Conservation (phyloP, 1,139 yeast genomes). For the Scheffersomyces stambukii region DNA sequence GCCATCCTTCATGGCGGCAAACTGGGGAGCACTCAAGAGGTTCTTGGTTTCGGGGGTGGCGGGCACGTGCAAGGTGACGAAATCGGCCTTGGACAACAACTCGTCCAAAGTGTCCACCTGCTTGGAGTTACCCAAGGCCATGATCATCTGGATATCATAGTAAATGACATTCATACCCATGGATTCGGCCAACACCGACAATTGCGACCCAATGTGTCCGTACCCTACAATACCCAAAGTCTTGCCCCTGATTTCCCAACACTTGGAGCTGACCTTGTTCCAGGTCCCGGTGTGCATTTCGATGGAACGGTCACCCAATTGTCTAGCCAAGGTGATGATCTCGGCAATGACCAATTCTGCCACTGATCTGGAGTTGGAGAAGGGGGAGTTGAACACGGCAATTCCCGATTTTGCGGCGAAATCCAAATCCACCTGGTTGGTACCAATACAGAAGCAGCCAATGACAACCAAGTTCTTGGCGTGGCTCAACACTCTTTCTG, state of each 20-base stretch:
- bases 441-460: slow-evolving; percentile 99
- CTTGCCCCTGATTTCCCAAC: slow-evolving; percentile 99
- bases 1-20: slow-evolving; percentile 96
- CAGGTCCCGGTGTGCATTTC: slow-evolving; percentile 97
- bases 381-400: slow-evolving; percentile 98
- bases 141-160: slow-evolving; percentile 87
- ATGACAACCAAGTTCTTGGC: slow-evolving; percentile 87
- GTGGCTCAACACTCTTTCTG: slow-evolving; percentile 70
- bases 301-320: slow-evolving; percentile 92
- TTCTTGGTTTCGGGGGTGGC: slow-evolving; percentile 90
- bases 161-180: slow-evolving; percentile 97
- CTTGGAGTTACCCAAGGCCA: slow-evolving; percentile 96
- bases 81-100: slow-evolving; percentile 76
- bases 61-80: slow-evolving; percentile 92
- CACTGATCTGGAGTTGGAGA: slow-evolving; percentile 96
- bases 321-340: slow-evolving; percentile 91
- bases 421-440: slow-evolving; percentile 93
- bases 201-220: slow-evolving; percentile 97
- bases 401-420: slow-evolving; percentile 91
- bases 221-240: slow-evolving; percentile 96
- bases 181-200: slow-evolving; percentile 94
- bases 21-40: slow-evolving; percentile 84
- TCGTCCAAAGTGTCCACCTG: slow-evolving; percentile 87
- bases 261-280: slow-evolving; percentile 92
- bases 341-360: slow-evolving; percentile 98